Conservation (phyloP, 192 early-diverging fungal genomes). For the Pilobolus umbonatus region DNA sequence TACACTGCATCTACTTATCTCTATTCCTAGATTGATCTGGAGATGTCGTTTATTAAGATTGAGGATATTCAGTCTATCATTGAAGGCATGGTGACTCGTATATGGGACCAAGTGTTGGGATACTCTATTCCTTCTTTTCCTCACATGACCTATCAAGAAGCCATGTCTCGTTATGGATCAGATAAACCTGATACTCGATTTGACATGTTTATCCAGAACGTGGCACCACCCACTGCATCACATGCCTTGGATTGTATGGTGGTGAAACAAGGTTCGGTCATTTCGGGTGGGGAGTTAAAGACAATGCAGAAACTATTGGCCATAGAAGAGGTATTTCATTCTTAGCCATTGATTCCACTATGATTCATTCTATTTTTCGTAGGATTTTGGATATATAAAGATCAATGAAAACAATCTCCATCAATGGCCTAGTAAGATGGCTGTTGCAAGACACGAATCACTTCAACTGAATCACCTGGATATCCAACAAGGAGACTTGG, state of each 20-base stretch:
- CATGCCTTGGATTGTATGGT: conserved; percentile 48
- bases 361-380: too few relatives aligned
- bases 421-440: conserved; percentile 36
- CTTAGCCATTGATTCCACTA: too few relatives aligned
- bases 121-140: conserved; percentile 54
- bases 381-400: conserved; percentile 41
- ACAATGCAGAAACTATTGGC: conserved; percentile 7
- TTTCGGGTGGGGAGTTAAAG: conserved; percentile 35
- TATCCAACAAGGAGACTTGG: conserved; percentile 50
- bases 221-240: conserved; percentile 31
- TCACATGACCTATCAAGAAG: conserved; percentile 75
- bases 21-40: conserved; percentile 70
- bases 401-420: conserved; percentile 42
- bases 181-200: conserved; percentile 90
- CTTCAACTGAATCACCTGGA: conserved; percentile 23
- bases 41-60: conserved; percentile 78
- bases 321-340: not conserved
- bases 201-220: conserved; percentile 55
- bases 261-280: conserved; percentile 35
- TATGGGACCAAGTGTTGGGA: conserved; percentile 57
- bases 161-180: conserved; percentile 79
- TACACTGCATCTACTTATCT: not conserved
- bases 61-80: conserved; percentile 67
- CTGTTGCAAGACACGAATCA: conserved; percentile 14
- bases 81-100: conserved; percentile 62